A percentile compares a stretch with the other conserved stretches of the same genome.
Conservation (phyloP, 495 filamentous ascomycete species). For the Darksidea phi region DNA sequence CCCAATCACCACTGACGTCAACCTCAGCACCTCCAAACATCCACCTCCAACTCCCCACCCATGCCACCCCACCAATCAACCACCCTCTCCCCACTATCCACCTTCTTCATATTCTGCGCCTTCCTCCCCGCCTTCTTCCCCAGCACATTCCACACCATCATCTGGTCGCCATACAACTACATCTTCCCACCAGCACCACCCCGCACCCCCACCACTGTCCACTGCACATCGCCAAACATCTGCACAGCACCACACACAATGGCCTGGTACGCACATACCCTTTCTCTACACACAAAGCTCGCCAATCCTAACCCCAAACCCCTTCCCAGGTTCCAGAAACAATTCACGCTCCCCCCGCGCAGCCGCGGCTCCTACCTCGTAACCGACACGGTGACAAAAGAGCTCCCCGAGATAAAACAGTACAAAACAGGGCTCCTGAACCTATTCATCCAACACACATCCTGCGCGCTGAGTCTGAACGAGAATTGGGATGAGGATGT, state of each 20-base stretch:
- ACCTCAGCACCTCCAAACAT: conserved; percentile 26
- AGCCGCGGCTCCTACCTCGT: conserved; percentile 86
- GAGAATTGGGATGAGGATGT: conserved; percentile 92
- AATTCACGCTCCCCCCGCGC: conserved; percentile 68
- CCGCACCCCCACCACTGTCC: conserved; percentile 17
- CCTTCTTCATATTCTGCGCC: conserved; percentile 50
- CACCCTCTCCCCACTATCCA: conserved; percentile 37
- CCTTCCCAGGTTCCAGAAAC: conserved; percentile 79
- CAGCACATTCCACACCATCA: conserved; percentile 51
- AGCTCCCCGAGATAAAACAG: conserved; percentile 69
- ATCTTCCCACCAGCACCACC: conserved; percentile 27
- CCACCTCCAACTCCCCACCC: not conserved
- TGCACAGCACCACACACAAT: conserved; percentile 9
- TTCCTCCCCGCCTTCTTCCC: conserved; percentile 59
- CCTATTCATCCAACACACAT: conserved; percentile 89
- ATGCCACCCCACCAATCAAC: conserved; percentile 31
- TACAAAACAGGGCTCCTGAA: conserved; percentile 87
- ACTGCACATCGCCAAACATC: conserved; percentile 21
- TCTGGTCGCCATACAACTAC: conserved; percentile 46
- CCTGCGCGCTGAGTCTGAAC: conserved; percentile 80
- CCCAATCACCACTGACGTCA: conserved; percentile 22
- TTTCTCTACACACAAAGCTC: conserved; percentile 5
- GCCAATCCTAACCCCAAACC: conserved; percentile 27
- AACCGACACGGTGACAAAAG: conserved; percentile 65
- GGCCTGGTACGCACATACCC: conserved; percentile 28